Percentiles rank a stretch among this genome's conserved stretches.
These are phyloP conservation scores for Fusarium transvaalense DNA, from an alignment of 2,329 filamentous ascomycete genomes.

Conservation along the genomic window DNA sequence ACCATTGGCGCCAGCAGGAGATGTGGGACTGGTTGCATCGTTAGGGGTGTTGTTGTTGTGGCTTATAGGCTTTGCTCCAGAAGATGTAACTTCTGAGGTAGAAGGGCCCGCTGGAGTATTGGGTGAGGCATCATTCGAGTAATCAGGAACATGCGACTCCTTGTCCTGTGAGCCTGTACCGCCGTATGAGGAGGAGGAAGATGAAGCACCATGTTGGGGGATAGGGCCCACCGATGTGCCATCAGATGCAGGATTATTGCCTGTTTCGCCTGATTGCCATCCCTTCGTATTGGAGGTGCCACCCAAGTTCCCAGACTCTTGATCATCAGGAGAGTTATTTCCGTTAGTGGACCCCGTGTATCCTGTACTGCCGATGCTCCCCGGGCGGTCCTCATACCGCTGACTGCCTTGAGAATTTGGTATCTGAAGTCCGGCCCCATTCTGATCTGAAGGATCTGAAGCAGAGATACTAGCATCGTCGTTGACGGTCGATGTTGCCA, in stretches of 20 bases:
- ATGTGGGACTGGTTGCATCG: background rate
- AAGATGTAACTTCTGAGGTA: background rate
- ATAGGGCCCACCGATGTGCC: background rate
- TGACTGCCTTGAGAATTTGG: no score
- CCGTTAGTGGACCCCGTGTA: background rate
- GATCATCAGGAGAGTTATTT: background rate
- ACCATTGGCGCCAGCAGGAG: background rate
- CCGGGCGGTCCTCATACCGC: background rate
- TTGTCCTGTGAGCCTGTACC: background rate
- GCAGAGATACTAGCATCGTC: background rate
- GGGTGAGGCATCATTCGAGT: no score
- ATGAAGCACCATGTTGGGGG: background rate
- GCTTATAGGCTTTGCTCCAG: background rate
- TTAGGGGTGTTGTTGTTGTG: no score
- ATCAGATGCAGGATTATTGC: background rate
- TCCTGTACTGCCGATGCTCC: background rate
- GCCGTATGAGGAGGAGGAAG: background rate
- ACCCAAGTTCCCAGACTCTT: background rate
- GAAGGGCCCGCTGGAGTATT: background rate
- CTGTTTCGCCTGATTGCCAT: background rate
- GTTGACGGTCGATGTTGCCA: background rate
- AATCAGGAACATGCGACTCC: fast-evolving
- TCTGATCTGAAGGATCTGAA: background rate
- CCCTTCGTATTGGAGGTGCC: background rate
- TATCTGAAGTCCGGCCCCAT: background rate